These are phyloP conservation scores for Astragalus glycyphyllos DNA, from an alignment of 306 rosid genomes.

Conservation along the genomic window DNA sequence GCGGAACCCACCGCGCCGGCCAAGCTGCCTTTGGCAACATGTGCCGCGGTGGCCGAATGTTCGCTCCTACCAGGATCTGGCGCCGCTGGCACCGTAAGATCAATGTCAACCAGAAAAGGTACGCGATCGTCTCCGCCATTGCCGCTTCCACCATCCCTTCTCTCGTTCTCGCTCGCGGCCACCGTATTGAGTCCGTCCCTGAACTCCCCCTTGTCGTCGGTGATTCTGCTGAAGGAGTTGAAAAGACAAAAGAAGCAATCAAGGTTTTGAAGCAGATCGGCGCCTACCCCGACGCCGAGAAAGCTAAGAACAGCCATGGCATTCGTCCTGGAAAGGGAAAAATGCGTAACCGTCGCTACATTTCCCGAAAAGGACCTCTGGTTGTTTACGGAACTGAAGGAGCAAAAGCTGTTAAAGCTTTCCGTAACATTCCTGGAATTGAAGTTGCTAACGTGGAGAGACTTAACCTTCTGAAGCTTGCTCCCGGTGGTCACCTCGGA, in stretches of 20 bases:
- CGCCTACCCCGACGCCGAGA: conserved; percentile 70
- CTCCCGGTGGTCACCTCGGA: conserved; percentile 90
- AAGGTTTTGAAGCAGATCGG: conserved; percentile 76
- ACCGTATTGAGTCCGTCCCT: conserved; percentile 70
- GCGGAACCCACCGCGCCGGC: conserved; percentile 94
- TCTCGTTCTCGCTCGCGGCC: conserved; percentile 76
- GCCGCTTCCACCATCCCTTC: conserved; percentile 85
- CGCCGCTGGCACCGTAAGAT: conserved; percentile 90
- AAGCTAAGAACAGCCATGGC: conserved; percentile 72
- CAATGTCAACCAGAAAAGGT: conserved; percentile 80
- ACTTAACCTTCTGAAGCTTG: conserved; percentile 70
- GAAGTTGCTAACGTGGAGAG: conserved; percentile 80
- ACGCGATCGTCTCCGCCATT: conserved; percentile 86
- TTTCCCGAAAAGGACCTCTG: conserved; percentile 75
- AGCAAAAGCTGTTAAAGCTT: conserved; percentile 80
- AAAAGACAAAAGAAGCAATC: conserved; percentile 75
- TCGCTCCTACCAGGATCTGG: conserved; percentile 97
- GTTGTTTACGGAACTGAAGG: conserved; percentile 84
- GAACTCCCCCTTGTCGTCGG: conserved; percentile 79
- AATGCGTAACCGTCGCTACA: conserved; percentile 81
- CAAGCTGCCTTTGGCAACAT: conserved; percentile 93
- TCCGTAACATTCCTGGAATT: conserved; percentile 76
- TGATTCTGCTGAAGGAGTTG: conserved; percentile 76
- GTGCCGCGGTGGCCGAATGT: conserved; percentile 96
- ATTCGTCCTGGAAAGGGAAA: conserved; percentile 89